phyloP scores from a whole-genome alignment of 176 grass and related monocot species.

The Stipa capillata region DNA sequence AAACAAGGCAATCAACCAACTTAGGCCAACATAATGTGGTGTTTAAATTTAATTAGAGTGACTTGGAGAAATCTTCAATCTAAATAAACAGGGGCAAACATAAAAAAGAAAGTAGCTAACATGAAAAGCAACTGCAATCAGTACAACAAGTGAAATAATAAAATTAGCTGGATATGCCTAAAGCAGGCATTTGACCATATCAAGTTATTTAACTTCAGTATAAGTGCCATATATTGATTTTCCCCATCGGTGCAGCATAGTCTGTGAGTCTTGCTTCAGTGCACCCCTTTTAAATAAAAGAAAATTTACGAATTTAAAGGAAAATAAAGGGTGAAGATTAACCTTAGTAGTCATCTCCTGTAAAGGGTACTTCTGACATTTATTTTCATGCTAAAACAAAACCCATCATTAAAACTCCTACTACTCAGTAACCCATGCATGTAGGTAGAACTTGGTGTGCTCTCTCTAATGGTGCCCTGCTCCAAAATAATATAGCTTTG shows the following conservation, averaged over 20 bases:
- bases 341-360: neutral
- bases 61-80: neutral
- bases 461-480: neutral
- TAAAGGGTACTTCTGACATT: neutral
- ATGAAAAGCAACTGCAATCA: neutral
- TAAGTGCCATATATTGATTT: neutral
- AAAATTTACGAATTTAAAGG: no score
- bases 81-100: neutral
- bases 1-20: neutral
- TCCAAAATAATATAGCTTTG: neutral
- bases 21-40: neutral
- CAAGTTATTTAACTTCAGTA: neutral
- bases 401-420: neutral
- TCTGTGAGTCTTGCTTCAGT: no score
- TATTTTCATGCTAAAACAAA: neutral
- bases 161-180: neutral
- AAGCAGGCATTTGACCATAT: neutral
- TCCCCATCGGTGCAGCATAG: neutral
- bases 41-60: conserved; percentile 8
- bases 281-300: no score
- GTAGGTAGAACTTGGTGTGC: neutral
- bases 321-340: neutral
- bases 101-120: neutral
- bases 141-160: neutral
- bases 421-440: neutral